Conservation (phyloP, 1,284 basidiomycete genomes). For the Pseudomicrostroma phylloplanum region DNA sequence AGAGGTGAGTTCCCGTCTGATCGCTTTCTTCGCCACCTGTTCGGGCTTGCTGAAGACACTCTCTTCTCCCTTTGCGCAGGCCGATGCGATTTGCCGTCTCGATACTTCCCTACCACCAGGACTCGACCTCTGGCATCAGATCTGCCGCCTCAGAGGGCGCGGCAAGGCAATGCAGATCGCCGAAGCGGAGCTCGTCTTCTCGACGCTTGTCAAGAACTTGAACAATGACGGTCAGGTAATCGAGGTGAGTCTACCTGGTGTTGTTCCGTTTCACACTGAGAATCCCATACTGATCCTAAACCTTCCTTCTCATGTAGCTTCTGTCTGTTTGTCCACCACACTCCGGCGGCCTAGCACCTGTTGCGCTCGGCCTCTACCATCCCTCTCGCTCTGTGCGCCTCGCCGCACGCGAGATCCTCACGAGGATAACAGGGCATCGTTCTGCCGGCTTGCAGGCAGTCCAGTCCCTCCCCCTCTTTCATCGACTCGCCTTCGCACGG, state of each 20-base stretch:
- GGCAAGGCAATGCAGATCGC: constrained; percentile 60
- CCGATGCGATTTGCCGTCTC: too few species aligned
- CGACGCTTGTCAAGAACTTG: constrained; percentile 57
- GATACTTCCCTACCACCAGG: constrained; percentile 30
- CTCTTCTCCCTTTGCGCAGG: not conserved
- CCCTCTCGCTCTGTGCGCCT: constrained; percentile 69
- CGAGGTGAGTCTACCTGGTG: constrained; percentile 56
- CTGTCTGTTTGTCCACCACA: constrained; percentile 71
- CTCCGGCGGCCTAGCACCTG: constrained; percentile 71
- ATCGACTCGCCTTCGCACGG: constrained; percentile 64
- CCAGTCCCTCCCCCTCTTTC: constrained; percentile 79
- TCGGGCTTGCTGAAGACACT: constrained; percentile 18
- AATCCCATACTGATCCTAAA: not conserved
- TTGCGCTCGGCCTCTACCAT: constrained; percentile 86
- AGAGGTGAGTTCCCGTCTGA: constrained; percentile 9
- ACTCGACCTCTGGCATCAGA: constrained; percentile 68
- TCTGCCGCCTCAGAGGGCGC: constrained; percentile 61
- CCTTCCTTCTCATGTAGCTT: constrained; percentile 58
- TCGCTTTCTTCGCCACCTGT: constrained; percentile 1
- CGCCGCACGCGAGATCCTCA: constrained; percentile 62
- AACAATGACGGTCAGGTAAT: constrained; percentile 73
- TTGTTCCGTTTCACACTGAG: too few species aligned
- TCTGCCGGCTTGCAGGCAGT: constrained; percentile 72
- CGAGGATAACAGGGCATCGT: constrained; percentile 15
- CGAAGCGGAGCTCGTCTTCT: constrained; percentile 71